Base-by-base conservation (phyloP, 768 basidiomycete genomes). In the Collybia sp. region DNA sequence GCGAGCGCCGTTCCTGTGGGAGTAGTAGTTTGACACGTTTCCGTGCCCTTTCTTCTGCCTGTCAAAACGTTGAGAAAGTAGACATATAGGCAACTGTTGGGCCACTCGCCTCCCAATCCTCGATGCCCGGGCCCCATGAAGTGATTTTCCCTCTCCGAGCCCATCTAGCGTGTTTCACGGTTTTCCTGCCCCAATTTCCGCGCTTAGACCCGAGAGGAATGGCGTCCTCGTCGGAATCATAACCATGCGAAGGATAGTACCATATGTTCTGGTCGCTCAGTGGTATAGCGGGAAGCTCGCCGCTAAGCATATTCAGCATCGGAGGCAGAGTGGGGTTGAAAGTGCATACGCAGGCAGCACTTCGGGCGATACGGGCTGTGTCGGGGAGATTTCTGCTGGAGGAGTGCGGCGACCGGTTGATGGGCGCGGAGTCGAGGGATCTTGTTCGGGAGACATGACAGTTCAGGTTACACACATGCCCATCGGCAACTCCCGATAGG, bases 111-210 rank as follows among this genome's bases (percentile, higher is more conserved):
- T 92, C 88, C 84, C 87, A 90, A 48, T 92, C 88, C 31, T 88
- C 88, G 70, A 82, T 79, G 40, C 78, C 76, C 16, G 90, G 88
- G 20, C 88, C 88, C 91, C 91, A 93, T 12, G 83, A 71, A 20
- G 80, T 78, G 48, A 91, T 80, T 65, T 93, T 93, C 39, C 90
- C 88, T 59, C 75, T 78, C 13, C 89, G 79, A 41, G 87, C 74
- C 89, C 89, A 93, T 58, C 89, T 74, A 15, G 87, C 80, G n/a
- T 82, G 83, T 59, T 80, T 81, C 47, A 73, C 64, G 9, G 74
- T 77, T 66, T 93, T 93, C 48, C 82, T 78, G 2, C 91, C 91
- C 88, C 91, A 93, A 54, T 93, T 93, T 31, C 91, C 85, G 37
- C 73, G 69, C 11, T 70, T 71, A 34, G 73, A 64, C 30, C 73